Evolutionary conservation across 2,329 filamentous ascomycete genomes (phyloP).

Genomic region (Epichloe sp.): DNA sequence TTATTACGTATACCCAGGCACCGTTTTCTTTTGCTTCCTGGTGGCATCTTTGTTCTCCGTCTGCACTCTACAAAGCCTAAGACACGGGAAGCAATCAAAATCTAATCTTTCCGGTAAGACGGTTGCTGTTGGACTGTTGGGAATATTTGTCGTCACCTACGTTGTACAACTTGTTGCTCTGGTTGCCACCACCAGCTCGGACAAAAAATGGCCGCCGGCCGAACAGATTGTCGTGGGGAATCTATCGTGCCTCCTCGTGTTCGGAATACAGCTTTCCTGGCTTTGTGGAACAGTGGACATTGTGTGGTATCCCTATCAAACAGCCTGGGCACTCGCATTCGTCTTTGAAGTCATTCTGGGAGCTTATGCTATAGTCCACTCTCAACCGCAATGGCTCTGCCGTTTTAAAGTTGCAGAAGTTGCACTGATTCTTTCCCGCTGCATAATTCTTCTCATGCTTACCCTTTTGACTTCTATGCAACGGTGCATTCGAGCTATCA

Average conservation of each 20-base stretch:
- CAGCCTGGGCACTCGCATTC: slow-evolving; percentile 46
- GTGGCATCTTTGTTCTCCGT: slow-evolving; percentile 35
- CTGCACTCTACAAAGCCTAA: slow-evolving; percentile 37
- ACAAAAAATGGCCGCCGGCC: slow-evolving; percentile 26
- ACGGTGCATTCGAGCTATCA: slow-evolving; percentile 15
- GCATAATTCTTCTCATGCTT: slow-evolving; percentile 17
- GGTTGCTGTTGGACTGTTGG: slow-evolving; percentile 27
- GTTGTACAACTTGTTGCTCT: slow-evolving; percentile 32
- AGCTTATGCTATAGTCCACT: slow-evolving; percentile 11
- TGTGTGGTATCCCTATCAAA: slow-evolving; percentile 51
- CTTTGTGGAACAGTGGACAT: slow-evolving; percentile 36
- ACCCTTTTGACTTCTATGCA: slow-evolving; percentile 11
- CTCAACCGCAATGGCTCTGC: slow-evolving; percentile 1
- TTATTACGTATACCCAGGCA: slow-evolving; percentile 45
- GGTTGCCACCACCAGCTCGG: slow-evolving; percentile 21
- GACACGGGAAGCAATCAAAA: slow-evolving; percentile 9
- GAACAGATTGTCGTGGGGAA: slow-evolving; percentile 41
- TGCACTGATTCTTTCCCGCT: slow-evolving; percentile 9
- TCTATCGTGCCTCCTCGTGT: slow-evolving; percentile 50
- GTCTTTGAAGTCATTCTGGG: slow-evolving; percentile 39
- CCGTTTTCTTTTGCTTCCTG: slow-evolving; percentile 45
- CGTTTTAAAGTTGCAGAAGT: slow-evolving; percentile 14
- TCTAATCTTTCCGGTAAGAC: slow-evolving; percentile 10
- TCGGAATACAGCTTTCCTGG: slow-evolving; percentile 44
- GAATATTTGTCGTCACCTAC: slow-evolving; percentile 32